phyloP scores from a whole-genome alignment of 2,329 filamentous ascomycete species.

The Venturia oleaginea region DNA sequence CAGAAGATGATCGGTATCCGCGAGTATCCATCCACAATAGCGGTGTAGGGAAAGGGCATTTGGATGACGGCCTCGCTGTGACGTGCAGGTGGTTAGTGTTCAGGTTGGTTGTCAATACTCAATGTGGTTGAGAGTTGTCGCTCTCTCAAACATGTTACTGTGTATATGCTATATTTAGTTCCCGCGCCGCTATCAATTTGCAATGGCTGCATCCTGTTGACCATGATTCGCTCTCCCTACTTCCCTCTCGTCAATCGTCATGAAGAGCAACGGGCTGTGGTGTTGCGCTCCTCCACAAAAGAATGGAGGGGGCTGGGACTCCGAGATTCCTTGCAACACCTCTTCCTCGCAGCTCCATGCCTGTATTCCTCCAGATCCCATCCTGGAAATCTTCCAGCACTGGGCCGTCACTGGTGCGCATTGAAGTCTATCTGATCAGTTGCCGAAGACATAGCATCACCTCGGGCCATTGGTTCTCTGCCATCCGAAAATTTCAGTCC shows the following conservation, averaged over 20 bases:
- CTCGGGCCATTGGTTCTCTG: background rate
- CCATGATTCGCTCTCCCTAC: background rate
- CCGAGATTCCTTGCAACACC: background rate
- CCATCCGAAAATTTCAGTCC: background rate
- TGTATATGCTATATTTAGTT: background rate
- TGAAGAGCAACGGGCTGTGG: background rate
- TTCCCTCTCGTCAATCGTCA: background rate
- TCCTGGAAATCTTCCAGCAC: background rate
- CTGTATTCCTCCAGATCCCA: background rate
- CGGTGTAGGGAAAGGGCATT: too few species aligned
- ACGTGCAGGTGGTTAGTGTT: background rate
- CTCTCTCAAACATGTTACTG: too few species aligned
- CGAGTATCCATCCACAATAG: too few species aligned
- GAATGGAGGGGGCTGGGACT: slow-evolving; percentile 1
- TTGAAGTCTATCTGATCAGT: background rate
- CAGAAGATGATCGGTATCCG: too few species aligned
- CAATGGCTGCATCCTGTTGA: background rate
- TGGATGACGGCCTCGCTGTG: too few species aligned
- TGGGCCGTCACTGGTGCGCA: background rate
- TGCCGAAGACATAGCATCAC: background rate
- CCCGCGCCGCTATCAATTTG: background rate
- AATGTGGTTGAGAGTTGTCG: background rate
- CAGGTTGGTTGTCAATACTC: background rate
- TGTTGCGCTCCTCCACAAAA: background rate
- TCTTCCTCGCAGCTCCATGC: background rate